Conservation (phyloP, 1,284 basidiomycete genomes). For the Cutaneotrichosporon cavernicola region DNA sequence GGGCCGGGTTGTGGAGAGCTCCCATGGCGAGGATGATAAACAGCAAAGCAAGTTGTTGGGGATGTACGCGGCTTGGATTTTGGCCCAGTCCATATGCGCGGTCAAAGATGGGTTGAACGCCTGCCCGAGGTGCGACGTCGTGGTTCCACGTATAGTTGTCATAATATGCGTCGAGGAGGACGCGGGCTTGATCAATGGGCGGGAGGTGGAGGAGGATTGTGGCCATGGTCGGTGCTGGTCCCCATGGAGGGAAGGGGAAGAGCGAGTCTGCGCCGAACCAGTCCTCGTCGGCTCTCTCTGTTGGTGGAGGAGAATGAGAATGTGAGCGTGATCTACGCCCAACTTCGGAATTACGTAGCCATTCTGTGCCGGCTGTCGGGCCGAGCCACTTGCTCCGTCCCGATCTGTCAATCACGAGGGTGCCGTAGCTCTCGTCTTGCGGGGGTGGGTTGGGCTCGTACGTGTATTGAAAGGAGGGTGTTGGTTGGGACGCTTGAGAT, state of each 20-base stretch:
- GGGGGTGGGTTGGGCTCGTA: neutral
- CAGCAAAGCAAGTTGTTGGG: slow-evolving; percentile 41
- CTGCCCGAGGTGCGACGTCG: slow-evolving; percentile 32
- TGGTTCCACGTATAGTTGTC: slow-evolving; percentile 40
- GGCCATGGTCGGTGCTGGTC: slow-evolving; percentile 22
- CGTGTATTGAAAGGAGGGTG: neutral
- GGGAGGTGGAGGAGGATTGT: slow-evolving; percentile 30
- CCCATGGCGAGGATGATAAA: slow-evolving; percentile 46
- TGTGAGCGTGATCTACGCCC: slow-evolving; percentile 11
- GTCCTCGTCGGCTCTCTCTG: neutral
- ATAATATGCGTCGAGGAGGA: slow-evolving; percentile 38
- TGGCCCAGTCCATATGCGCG: slow-evolving; percentile 20
- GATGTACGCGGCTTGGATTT: slow-evolving; percentile 20
- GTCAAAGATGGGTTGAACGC: slow-evolving; percentile 35
- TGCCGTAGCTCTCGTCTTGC: slow-evolving; percentile 37
- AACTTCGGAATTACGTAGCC: slow-evolving; percentile 36
- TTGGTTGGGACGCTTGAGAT: neutral
- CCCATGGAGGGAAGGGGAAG: slow-evolving; percentile 24
- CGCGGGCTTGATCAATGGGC: slow-evolving; percentile 31
- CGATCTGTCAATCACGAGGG: slow-evolving; percentile 35
- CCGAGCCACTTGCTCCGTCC: slow-evolving; percentile 42
- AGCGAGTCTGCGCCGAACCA: slow-evolving; percentile 16
- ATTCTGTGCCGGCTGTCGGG: slow-evolving; percentile 41
- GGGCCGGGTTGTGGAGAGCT: slow-evolving; percentile 40
- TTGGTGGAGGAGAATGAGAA: neutral